Conservation (phyloP, 1,139 yeast genomes). For the Debaryomyces udenii region DNA sequence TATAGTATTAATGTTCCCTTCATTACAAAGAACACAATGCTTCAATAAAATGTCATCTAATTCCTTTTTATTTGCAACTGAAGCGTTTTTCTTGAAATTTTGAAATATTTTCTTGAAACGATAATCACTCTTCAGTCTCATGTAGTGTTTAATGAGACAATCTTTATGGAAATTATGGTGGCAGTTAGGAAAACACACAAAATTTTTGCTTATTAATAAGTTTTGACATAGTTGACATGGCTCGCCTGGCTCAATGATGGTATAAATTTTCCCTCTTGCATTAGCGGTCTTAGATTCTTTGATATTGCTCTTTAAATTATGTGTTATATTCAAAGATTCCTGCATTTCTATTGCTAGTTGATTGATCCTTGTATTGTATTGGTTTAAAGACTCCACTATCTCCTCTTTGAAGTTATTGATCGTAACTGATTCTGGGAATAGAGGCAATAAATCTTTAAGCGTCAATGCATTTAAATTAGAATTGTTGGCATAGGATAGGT, state of each 20-base stretch:
- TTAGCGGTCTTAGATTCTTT: constrained; percentile 48
- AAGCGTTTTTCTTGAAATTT: constrained; percentile 50
- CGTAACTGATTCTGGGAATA: constrained; percentile 80
- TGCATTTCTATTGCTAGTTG: constrained; percentile 76
- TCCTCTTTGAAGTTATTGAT: constrained; percentile 86
- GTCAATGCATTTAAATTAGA: constrained; percentile 42
- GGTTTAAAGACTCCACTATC: constrained; percentile 74
- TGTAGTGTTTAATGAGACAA: constrained; percentile 66
- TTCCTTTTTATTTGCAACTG: constrained; percentile 36
- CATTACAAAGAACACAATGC: constrained; percentile 83
- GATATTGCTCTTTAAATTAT: constrained; percentile 63
- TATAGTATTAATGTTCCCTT: constrained; percentile 66
- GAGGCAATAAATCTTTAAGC: constrained; percentile 80
- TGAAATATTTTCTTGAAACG: constrained; percentile 64
- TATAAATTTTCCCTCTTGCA: constrained; percentile 36
- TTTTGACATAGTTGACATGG: constrained; percentile 74
- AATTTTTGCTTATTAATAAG: constrained; percentile 71
- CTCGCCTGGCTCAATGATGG: constrained; percentile 78
- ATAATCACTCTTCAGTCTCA: constrained; percentile 66
- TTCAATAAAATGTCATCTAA: constrained; percentile 63
- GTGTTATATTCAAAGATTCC: constrained; percentile 66
- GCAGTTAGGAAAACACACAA: constrained; percentile 81
- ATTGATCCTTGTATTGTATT: constrained; percentile 65
- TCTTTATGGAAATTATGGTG: constrained; percentile 90
- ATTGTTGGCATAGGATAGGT: constrained; percentile 24